Evolutionary conservation across 1,284 basidiomycete species (phyloP), one percentile per base, ranked within the genome.

Genomic region (Boletus semigastroideus): DNA sequence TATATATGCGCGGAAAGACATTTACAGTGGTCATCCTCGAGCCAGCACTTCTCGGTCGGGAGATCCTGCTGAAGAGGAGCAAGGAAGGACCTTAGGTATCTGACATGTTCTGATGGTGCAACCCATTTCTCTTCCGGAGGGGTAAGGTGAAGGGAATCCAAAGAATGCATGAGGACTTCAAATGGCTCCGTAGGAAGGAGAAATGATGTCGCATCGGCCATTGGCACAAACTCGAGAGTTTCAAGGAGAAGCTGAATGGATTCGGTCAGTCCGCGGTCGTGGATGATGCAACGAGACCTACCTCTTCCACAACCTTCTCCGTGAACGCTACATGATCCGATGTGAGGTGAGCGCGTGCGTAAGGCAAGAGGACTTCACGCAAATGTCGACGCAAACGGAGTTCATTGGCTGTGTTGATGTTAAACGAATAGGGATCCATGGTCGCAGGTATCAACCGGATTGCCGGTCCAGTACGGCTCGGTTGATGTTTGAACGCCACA

Each of bases 321-420:
- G 83, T 84, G 60, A 77, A 81, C n/a, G 72, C 64, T 36, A 80
- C 66, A 62, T 86, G 77, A 60, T 84, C 73, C 46, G 69, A 76
- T 0, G 82, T 78, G 33, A 84, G 67, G 64, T 87, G 78, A n/a
- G 64, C 65, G 22, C 72, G 70, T 8, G 71, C 75, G 58, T 87
- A 87, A 39, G 77, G 71, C 17, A 78, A 67, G 20, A 87, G 72
- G 16, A 84, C 63, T 33, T 75, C 66, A 31, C 74, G 78, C 51
- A 87, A 78, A 59, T 85, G 82, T 46, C 57, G 63, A 27, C 74
- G 75, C 39, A 80, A 63, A 54, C 62, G 63, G 13, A 63, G 45
- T 55, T 63, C 69, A n/a, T 36, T 49, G 42, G 51, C 20, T 10
- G 62, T 52, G 39, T 62, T 31, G 51, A 65, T 50, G 47, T 22